phyloP scores from a whole-genome alignment of 129 eudicot genomes.

The Solidago caesia region DNA sequence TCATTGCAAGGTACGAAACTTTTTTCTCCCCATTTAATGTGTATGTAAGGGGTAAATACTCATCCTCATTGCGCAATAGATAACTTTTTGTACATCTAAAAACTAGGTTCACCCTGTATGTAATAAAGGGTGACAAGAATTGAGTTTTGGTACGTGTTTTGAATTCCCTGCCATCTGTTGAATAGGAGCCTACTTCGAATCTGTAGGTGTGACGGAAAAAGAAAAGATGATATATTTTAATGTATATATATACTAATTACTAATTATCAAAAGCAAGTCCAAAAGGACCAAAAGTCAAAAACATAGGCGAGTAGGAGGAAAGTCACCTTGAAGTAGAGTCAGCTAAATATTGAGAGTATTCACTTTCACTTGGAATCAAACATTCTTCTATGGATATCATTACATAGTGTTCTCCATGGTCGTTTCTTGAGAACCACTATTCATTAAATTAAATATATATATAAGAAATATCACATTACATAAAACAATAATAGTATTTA shows the following conservation, averaged over 20 bases:
- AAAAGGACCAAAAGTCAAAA: neutral
- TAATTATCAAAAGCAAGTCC: neutral
- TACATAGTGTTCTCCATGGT: too few species aligned
- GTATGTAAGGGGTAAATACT: too few species aligned
- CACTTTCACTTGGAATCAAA: neutral
- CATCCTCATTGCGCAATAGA: accelerated
- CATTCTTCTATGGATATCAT: too few species aligned
- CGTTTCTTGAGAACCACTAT: too few species aligned
- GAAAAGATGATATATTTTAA: neutral
- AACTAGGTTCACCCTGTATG: slow-evolving; percentile 6
- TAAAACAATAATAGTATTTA: too few species aligned
- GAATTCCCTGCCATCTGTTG: neutral
- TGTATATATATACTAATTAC: neutral
- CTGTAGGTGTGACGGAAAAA: neutral
- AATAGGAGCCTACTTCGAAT: neutral
- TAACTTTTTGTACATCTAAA: neutral
- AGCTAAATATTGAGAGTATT: neutral
- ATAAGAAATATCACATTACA: too few species aligned
- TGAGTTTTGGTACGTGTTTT: neutral
- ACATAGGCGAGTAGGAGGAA: neutral
- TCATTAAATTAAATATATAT: too few species aligned
- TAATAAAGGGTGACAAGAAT: neutral
- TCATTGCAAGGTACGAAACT: neutral
- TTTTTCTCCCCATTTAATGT: too few species aligned
- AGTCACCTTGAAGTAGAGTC: neutral